Percentiles rank a stretch among this genome's conserved stretches.
Evolutionary conservation across 495 filamentous ascomycete species (phyloP).

Genomic region (Lophiotrema nucula): DNA sequence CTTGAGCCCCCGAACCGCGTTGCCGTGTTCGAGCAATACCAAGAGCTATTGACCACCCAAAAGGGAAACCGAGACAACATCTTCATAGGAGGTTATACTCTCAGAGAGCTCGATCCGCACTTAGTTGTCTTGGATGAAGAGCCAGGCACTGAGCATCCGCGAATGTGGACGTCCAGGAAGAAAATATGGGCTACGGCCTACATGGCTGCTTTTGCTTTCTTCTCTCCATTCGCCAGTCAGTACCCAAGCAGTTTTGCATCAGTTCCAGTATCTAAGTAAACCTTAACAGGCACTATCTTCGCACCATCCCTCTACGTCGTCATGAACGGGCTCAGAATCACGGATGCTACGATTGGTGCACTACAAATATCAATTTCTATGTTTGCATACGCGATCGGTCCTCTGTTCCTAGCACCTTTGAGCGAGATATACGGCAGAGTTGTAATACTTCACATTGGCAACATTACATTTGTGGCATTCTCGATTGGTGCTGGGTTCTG

Average conservation of each 20-base stretch:
- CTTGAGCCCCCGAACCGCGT: too few relatives aligned
- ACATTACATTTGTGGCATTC: slow-evolving; percentile 4
- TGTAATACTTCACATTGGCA: neutral
- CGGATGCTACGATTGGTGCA: slow-evolving; percentile 1
- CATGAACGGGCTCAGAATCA: slow-evolving; percentile 2
- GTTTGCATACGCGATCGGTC: slow-evolving; percentile 4
- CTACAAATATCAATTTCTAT: slow-evolving; percentile 6
- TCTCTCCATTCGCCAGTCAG: slow-evolving; percentile 8
- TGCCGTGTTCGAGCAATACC: neutral
- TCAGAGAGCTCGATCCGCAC: neutral
- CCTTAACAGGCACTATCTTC: slow-evolving; percentile 13
- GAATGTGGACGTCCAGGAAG: neutral
- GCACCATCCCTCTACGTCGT: slow-evolving; percentile 1
- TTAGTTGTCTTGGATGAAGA: slow-evolving; percentile 6
- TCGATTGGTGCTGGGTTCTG: slow-evolving; percentile 7
- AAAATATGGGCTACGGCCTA: slow-evolving; percentile 1
- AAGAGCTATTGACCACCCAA: neutral
- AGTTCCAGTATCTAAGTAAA: too few relatives aligned
- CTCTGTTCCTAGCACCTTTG: slow-evolving; percentile 4
- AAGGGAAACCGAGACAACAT: neutral
- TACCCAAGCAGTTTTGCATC: too few relatives aligned
- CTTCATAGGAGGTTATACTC: slow-evolving; percentile 4
- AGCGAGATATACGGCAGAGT: slow-evolving; percentile 6
- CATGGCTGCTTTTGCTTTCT: slow-evolving; percentile 3
- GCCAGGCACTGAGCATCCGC: neutral